Evolutionary conservation across 2,329 filamentous ascomycete genomes (phyloP).

Genomic region (Paramyrothecium sp.): DNA sequence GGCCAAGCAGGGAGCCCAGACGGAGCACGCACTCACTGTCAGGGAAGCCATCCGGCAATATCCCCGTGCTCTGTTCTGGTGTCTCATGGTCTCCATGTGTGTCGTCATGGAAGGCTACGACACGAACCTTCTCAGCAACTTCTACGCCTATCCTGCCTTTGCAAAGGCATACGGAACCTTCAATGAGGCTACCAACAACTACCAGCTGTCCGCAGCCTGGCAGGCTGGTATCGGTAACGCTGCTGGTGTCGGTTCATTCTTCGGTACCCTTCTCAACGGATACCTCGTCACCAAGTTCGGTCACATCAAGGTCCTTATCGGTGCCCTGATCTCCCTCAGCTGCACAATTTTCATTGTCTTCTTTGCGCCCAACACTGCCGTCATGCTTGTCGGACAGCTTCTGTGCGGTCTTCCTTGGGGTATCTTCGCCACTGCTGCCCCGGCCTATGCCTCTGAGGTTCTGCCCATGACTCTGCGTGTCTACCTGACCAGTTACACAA

Average conservation of each 20-base stretch:
- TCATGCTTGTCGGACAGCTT: constrained; percentile 41
- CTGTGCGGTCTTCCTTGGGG: constrained; percentile 46
- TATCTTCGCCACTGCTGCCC: constrained; percentile 41
- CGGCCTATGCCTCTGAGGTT: constrained; percentile 46
- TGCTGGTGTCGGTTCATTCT: constrained; percentile 42
- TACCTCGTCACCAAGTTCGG: constrained; percentile 41
- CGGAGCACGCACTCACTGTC: constrained; percentile 22
- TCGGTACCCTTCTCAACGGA: constrained; percentile 48
- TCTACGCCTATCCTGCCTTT: constrained; percentile 31
- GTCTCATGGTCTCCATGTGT: constrained; percentile 30
- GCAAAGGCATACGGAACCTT: constrained; percentile 26
- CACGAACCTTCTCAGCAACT: constrained; percentile 31
- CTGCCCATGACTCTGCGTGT: constrained; percentile 35
- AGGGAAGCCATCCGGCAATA: constrained; percentile 25
- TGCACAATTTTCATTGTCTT: constrained; percentile 46
- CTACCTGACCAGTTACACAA: constrained; percentile 44
- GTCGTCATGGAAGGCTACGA: constrained; percentile 45
- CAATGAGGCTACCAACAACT: constrained; percentile 18
- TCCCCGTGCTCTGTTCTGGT: constrained; percentile 36
- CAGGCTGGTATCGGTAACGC: constrained; percentile 46
- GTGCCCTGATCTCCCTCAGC: constrained; percentile 33
- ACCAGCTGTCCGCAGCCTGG: constrained; percentile 46
- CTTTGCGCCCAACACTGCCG: constrained; percentile 35
- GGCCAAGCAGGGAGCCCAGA: constrained; percentile 5
- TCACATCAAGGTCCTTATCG: constrained; percentile 42